These are phyloP conservation scores for Trametes sanguinea DNA, from an alignment of 768 basidiomycete genomes.

Conservation along the genomic window DNA sequence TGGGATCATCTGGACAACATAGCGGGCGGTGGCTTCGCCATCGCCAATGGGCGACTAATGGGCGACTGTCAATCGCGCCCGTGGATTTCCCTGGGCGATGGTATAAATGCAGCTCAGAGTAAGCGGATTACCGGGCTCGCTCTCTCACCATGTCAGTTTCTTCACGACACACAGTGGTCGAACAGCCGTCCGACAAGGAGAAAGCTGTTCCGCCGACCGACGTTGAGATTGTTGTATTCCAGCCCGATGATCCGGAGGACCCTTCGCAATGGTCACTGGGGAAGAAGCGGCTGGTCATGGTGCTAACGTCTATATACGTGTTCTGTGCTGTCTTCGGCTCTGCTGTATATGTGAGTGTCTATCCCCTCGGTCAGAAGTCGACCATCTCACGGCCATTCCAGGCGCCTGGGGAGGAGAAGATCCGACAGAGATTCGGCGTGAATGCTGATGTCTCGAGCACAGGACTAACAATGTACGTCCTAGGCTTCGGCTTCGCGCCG, in stretches of 20 bases:
- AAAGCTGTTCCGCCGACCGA: background rate
- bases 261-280: constrained; percentile 23
- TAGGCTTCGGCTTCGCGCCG: constrained; percentile 27
- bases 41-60: background rate
- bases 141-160: background rate
- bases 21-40: background rate
- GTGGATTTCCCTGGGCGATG: background rate
- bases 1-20: background rate
- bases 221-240: constrained; percentile 17
- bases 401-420: constrained; percentile 26
- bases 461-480: constrained; percentile 28
- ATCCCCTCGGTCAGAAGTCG: too few relatives aligned
- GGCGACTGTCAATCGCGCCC: background rate
- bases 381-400: background rate
- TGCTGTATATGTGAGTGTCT: constrained; percentile 24
- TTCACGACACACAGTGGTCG: background rate
- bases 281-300: constrained; percentile 11
- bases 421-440: constrained; percentile 21
- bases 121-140: too few relatives aligned
- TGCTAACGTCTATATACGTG: constrained; percentile 9
- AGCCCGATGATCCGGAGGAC: constrained; percentile 20
- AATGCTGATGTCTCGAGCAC: constrained; percentile 22
- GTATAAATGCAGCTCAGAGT: background rate
- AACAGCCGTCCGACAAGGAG: background rate
- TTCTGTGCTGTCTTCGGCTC: constrained; percentile 26